Evolutionary conservation across 2,329 filamentous ascomycete genomes (phyloP), one percentile per base, ranked within the genome.

Genomic region (Huntiella bhutanensis): DNA sequence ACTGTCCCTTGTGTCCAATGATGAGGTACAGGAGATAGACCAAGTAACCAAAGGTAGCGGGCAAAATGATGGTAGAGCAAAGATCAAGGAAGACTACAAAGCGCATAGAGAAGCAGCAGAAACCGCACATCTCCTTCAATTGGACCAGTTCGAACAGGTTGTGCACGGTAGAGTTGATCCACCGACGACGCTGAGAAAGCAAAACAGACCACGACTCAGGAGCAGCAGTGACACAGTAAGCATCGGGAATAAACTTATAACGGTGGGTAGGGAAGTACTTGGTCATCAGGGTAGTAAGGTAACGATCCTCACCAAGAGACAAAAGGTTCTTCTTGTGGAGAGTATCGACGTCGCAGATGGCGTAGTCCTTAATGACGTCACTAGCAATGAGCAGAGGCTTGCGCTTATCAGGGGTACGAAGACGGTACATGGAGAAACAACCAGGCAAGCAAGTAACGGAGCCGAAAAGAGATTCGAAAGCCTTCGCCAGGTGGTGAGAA

Each of bases 141-240:
- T 80, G 80, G 59, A 94, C 80, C 57, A 98, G 68, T 61, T 98
- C 91, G 19, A 80, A 82, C 58, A 98, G 63, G 60, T 98, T 98
- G 70, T 98, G 91, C 51, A 98, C 81, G 7, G 91, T 98, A 1
- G 91, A 96, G 66, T 98, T 98, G 62, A 98, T 98, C 91, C 91
- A 98, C 60, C 91, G 82, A 68, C 91, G 86, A 70, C 91, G 80
- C 61, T 98, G 91, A n/a, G 91, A 98, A 32, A 98, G 70, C 55
- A 98, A 66, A 55, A 98, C 85, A 57, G 79, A 82, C 84, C 87
- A 98, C 17, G 81, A 83, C 57, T 96, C 86, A 2, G 91, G 91
- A 1, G 91, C 91, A 38, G 88, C 88, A 1, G 91, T 98, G 57
- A 83, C 80, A 54, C 87, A 92, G 61, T 86, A 91, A 5, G 91